These are phyloP conservation scores for Umbelopsis isabellina DNA, from an alignment of 192 early-diverging fungal species.

Conservation along the genomic window DNA sequence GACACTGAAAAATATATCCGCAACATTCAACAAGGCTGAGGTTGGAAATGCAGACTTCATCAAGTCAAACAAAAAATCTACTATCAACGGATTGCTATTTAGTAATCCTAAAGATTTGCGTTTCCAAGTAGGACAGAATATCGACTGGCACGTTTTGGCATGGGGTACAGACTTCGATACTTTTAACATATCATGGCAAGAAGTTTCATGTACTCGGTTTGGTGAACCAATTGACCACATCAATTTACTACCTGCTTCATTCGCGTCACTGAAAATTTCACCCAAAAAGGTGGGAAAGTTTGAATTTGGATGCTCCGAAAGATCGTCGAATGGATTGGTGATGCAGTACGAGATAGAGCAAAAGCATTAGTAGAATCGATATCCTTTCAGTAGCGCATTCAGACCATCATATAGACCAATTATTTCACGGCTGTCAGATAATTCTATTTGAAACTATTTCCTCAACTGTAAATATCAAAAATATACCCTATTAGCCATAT, in stretches of 20 bases:
- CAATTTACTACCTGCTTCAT: slow-evolving; percentile 29
- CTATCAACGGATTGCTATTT: slow-evolving; percentile 30
- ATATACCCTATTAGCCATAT: no score
- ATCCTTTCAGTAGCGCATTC: no score
- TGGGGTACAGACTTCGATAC: slow-evolving; percentile 33
- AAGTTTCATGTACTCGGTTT: slow-evolving; percentile 2
- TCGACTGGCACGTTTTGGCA: slow-evolving; percentile 33
- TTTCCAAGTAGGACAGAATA: not conserved
- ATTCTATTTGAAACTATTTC: no score
- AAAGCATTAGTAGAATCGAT: slow-evolving; percentile 24
- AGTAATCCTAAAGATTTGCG: slow-evolving; percentile 15
- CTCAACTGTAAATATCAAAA: no score
- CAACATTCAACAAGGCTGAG: not conserved
- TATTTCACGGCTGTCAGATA: no score
- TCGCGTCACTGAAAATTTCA: slow-evolving; percentile 23
- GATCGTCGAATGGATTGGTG: slow-evolving; percentile 11
- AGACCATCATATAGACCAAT: no score
- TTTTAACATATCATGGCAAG: slow-evolving; percentile 25
- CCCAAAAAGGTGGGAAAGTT: not conserved
- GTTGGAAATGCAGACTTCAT: slow-evolving; percentile 5
- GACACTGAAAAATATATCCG: slow-evolving; percentile 16
- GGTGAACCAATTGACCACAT: not conserved
- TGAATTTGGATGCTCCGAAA: slow-evolving; percentile 8
- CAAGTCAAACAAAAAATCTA: slow-evolving; percentile 21
- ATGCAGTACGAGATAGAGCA: slow-evolving; percentile 18